Evolutionary conservation across 1,284 basidiomycete genomes (phyloP), one percentile per base, ranked within the genome.

Genomic region (Fomitopsis palustris): DNA sequence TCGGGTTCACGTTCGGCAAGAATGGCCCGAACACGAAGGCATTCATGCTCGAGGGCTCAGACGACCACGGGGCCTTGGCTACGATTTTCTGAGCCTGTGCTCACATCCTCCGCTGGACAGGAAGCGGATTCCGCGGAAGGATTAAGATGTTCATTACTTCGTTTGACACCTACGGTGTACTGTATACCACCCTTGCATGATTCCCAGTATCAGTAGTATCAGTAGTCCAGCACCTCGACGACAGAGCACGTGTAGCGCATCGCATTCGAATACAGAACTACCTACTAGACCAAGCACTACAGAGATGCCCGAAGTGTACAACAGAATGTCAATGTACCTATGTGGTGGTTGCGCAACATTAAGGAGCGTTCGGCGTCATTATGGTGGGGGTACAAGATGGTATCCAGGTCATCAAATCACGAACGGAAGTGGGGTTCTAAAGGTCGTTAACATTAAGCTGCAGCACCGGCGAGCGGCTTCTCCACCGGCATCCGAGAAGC

Each of bases 1-100:
- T 97, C 61, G 96, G 97, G 3, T 99, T 99, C 73, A 99, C 97
- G 2, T 98, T 98, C 77, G 93, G 93, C 25, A 93, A 93, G 53
- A 69, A 69, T 53, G 67, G 67, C 2, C 67, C 67, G 4, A 64
- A 67, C 60, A 62, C 62, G 27, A 61, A 64, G 43, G 67, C 56
- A 1, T 60, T 64, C 23, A 59, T 65, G 35, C 63, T 65, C 25
- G 53, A 35, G 43, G 60, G 53, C 27, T 35, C 54, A 6, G 67
- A 65, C 16, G 67, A 66, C 23, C 63, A 63, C 43, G 65, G 63
- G n/a, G 63, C 63, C n/a, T 54, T 69, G 2, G 64, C 67, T 14
- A 69, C 67, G 12, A 69, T 69, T 23, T 69, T 69, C 54, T 69
- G 31, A 37, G 21, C 35, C 29, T 25, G 31, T 31, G 35, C 35